Conservation (phyloP, 176 grass and related monocot genomes). For the Triticum turgidum region DNA sequence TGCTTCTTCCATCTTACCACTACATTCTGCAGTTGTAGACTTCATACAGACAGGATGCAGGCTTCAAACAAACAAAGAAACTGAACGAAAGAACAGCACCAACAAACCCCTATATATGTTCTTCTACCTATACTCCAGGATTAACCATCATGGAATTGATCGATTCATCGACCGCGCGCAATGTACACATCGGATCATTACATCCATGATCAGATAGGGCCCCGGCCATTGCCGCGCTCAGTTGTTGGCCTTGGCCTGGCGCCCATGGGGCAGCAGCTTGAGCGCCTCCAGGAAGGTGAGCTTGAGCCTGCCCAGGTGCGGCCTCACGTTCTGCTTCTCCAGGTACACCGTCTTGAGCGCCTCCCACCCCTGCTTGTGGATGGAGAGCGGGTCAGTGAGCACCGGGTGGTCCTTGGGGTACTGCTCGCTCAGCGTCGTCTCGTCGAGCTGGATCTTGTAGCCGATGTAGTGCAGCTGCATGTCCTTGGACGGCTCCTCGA, state of each 20-base stretch:
- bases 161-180: not conserved
- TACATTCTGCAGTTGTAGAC: not conserved
- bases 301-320: slow-evolving; percentile 78
- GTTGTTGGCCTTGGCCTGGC: not conserved
- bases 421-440: slow-evolving; percentile 77
- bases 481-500: slow-evolving; percentile 61
- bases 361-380: slow-evolving; percentile 72
- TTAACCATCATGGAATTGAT: not conserved
- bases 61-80: slow-evolving; percentile 2
- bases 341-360: slow-evolving; percentile 71
- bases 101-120: not conserved
- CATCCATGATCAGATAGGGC: not conserved
- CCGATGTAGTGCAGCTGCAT: slow-evolving; percentile 85
- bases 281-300: slow-evolving; percentile 67
- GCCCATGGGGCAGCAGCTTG: slow-evolving; percentile 55
- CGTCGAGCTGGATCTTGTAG: slow-evolving; percentile 64
- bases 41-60: not conserved
- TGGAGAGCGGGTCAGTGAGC: slow-evolving; percentile 50
- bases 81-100: slow-evolving; percentile 23
- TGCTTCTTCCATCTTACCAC: not conserved
- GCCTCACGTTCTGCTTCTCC: slow-evolving; percentile 83
- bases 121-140: not conserved
- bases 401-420: slow-evolving; percentile 72
- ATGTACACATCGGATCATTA: not conserved
- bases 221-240: not conserved